Percentiles rank a stretch among this genome's conserved stretches.
Evolutionary conservation across 768 basidiomycete genomes (phyloP).

Genomic region (Termitomyces sp.): DNA sequence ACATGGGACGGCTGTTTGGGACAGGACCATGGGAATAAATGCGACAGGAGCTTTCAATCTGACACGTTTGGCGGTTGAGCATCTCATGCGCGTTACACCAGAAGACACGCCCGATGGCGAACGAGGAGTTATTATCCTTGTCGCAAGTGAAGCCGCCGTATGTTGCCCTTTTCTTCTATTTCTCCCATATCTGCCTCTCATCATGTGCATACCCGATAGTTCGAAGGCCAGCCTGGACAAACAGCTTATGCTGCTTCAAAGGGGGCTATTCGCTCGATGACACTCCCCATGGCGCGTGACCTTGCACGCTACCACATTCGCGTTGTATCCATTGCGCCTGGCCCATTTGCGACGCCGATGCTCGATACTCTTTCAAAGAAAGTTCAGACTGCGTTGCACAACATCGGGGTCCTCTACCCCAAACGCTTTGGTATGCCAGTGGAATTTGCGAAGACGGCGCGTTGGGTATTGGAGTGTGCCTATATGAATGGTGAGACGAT

Average conservation of each 20-base stretch:
- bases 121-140: conserved; percentile 51
- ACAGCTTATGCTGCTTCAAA: conserved; percentile 54
- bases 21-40: conserved; percentile 48
- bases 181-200: no score
- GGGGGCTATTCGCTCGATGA: conserved; percentile 54
- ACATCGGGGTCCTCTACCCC: conserved; percentile 40
- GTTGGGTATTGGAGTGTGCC: conserved; percentile 46
- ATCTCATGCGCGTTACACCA: conserved; percentile 41
- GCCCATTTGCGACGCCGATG: conserved; percentile 36
- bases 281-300: conserved; percentile 59
- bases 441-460: conserved; percentile 49
- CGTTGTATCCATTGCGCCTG: conserved; percentile 55
- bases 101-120: conserved; percentile 47
- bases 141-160: conserved; percentile 53
- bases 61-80: conserved; percentile 45
- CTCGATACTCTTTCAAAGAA: background rate
- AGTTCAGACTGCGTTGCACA: conserved; percentile 19
- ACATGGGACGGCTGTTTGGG: conserved; percentile 47
- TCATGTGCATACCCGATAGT: conserved; percentile 25
- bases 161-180: conserved; percentile 12
- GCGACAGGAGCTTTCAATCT: conserved; percentile 57
- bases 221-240: conserved; percentile 54
- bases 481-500: conserved; percentile 57
- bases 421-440: conserved; percentile 41
- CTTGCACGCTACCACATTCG: conserved; percentile 47